Percentiles rank a stretch among this genome's conserved stretches.
Evolutionary conservation across 225 moss, liverwort and hornwort genomes (phyloP).

Genomic region (Pseudisothecium myosuroides): DNA sequence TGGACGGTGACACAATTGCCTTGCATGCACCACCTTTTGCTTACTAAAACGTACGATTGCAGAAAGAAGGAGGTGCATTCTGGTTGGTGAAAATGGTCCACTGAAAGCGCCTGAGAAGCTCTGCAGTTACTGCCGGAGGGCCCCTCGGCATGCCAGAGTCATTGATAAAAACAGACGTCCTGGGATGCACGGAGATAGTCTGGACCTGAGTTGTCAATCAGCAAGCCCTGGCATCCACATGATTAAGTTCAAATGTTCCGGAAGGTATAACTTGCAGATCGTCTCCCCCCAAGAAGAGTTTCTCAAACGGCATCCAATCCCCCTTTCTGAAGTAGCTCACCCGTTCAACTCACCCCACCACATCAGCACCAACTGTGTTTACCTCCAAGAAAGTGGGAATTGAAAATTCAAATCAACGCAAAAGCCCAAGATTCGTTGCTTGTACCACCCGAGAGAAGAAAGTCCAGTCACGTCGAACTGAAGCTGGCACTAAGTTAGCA

Average conservation of each 20-base stretch:
- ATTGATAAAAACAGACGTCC: background rate
- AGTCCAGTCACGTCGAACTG: background rate
- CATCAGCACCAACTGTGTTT: background rate
- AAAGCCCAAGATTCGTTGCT: background rate
- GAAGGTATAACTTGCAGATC: background rate
- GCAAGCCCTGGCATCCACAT: background rate
- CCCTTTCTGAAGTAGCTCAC: background rate
- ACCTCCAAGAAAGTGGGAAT: conserved; percentile 9
- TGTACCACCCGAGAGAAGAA: background rate
- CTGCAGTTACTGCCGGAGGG: background rate
- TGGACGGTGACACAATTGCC: background rate
- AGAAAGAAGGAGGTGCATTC: background rate
- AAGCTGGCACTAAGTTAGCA: background rate
- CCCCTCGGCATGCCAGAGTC: background rate
- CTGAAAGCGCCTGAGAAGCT: background rate
- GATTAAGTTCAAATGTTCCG: background rate
- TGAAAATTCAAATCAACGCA: background rate
- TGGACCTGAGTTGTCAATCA: background rate
- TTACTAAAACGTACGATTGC: background rate
- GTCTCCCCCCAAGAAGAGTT: background rate
- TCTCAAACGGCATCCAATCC: background rate
- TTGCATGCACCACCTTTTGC: background rate
- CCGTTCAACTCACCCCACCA: background rate
- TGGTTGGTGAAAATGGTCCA: background rate
- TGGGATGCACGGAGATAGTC: background rate